Evolutionary conservation across 148 eudicot genomes (phyloP), one percentile per base, ranked within the genome.

Genomic region (Amaranthus cruentus): DNA sequence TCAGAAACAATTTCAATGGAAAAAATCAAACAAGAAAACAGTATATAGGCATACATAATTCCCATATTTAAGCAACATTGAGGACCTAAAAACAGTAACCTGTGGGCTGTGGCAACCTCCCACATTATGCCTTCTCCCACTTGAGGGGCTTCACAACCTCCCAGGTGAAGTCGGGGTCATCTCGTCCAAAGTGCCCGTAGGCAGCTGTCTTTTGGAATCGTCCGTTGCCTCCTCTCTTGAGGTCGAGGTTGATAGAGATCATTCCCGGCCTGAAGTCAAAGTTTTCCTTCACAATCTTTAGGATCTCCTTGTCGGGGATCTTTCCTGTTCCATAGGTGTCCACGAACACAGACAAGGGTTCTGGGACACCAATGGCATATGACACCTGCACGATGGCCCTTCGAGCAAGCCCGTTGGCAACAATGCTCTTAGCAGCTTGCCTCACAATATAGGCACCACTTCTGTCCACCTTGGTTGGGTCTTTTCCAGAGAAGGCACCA

Each of bases 261-360:
- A 88, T 85, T 44, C 91, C 91, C 5, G 91, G 91, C 83, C 91
- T 82, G 75, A 88, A 88, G 72, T 88, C 91, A 50, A 88, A 88
- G 38, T 70, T 88, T 81, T 88, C 88, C 88, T 88, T 85, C 79
- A 88, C 87, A 70, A 88, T 78, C 65, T 84, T 50, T 9, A 88
- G 86, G 47, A 88, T 88, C 77, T 88, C 91, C 87, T 70, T 88
- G 73, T 88, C 91, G 0, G 84, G 86, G 66, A 88, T 88, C 76
- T 80, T 88, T 42, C 91, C 91, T 15, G 91, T 88, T 55, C 80
- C 81, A 53, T 85, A 88, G 60, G 81, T 84, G 81, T 88, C 91
- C 8, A 88, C 91, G 69, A 88, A 88, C 57, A 88, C 87, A 0
- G 91, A 88, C 77, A 88, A 79, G 2, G 91, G 91, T 84, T 88